Percentiles rank a stretch among this genome's conserved stretches.
Evolutionary conservation across 495 filamentous ascomycete species (phyloP).

Genomic region (Melanomma pulvis-pyrius): DNA sequence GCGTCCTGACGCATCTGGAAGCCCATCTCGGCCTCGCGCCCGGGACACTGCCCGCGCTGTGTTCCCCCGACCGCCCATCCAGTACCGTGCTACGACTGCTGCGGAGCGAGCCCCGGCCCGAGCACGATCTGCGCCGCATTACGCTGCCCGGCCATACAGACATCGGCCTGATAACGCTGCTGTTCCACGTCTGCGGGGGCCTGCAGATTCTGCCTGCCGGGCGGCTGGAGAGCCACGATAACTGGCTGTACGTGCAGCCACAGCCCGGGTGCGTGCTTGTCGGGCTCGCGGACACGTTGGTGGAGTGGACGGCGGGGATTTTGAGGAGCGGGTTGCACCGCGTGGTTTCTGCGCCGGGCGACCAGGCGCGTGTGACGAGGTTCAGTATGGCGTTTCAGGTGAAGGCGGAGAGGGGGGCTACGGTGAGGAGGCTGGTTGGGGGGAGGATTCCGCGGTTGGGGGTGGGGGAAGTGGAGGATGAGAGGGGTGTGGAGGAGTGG

Average conservation of each 20-base stretch:
- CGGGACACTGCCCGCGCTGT: constrained; percentile 11
- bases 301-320: constrained; percentile 20
- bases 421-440: constrained; percentile 18
- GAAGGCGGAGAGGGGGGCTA: neutral
- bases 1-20: neutral
- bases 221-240: neutral
- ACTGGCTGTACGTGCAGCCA: constrained; percentile 17
- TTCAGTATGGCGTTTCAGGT: constrained; percentile 23
- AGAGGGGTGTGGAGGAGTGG: constrained; percentile 9
- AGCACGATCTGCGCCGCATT: neutral
- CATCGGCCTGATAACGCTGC: constrained; percentile 7
- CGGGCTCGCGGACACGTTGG: constrained; percentile 13
- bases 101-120: neutral
- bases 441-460: constrained; percentile 9
- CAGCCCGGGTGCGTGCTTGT: constrained; percentile 10
- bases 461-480: constrained; percentile 13
- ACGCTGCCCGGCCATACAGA: constrained; percentile 11
- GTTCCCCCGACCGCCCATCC: constrained; percentile 11
- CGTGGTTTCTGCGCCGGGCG: constrained; percentile 9
- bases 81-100: constrained; percentile 3
- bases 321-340: constrained; percentile 13
- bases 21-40: constrained; percentile 5
- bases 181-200: constrained; percentile 14
- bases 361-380: neutral
- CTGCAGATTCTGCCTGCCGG: constrained; percentile 20